Conservation (phyloP, 805 yeast species). For the Candida takata region DNA sequence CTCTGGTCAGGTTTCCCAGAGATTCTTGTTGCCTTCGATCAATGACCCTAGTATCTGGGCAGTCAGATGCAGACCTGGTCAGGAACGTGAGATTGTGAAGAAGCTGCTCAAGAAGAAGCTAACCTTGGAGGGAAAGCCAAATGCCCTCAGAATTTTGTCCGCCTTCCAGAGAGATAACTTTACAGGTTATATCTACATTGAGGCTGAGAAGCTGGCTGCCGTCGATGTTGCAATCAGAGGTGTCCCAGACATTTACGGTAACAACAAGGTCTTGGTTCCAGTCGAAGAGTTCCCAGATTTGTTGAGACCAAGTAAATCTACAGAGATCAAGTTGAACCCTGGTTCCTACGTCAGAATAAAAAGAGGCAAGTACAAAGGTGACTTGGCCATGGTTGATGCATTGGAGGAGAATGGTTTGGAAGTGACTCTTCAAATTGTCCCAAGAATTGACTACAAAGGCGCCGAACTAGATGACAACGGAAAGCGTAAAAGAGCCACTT, state of each 20-base stretch:
- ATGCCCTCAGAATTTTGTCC: conserved; percentile 77
- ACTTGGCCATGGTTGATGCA: conserved; percentile 87
- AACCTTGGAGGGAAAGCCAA: conserved; percentile 65
- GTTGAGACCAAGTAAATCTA: conserved; percentile 79
- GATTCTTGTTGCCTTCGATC: conserved; percentile 88
- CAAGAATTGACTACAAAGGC: conserved; percentile 87
- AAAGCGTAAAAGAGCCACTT: conserved; percentile 47
- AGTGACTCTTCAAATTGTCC: conserved; percentile 88
- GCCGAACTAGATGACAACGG: conserved; percentile 44
- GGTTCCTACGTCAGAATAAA: conserved; percentile 89
- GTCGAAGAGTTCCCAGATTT: conserved; percentile 92
- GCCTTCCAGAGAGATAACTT: conserved; percentile 93
- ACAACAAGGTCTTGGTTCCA: conserved; percentile 81
- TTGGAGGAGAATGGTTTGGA: conserved; percentile 92
- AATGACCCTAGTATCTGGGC: conserved; percentile 97
- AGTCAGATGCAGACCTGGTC: conserved; percentile 85
- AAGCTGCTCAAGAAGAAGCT: conserved; percentile 78
- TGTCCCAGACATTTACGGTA: conserved; percentile 73
- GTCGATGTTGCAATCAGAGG: conserved; percentile 85
- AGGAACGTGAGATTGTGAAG: conserved; percentile 85
- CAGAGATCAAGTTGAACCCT: conserved; percentile 82
- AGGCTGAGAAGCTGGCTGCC: conserved; percentile 90
- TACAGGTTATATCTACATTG: conserved; percentile 86
- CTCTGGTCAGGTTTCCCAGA: conserved; percentile 85
- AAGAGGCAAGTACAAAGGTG: conserved; percentile 88